Base-by-base conservation (phyloP, 805 yeast species). In the Isabelozyma pseudorhagii region DNA sequence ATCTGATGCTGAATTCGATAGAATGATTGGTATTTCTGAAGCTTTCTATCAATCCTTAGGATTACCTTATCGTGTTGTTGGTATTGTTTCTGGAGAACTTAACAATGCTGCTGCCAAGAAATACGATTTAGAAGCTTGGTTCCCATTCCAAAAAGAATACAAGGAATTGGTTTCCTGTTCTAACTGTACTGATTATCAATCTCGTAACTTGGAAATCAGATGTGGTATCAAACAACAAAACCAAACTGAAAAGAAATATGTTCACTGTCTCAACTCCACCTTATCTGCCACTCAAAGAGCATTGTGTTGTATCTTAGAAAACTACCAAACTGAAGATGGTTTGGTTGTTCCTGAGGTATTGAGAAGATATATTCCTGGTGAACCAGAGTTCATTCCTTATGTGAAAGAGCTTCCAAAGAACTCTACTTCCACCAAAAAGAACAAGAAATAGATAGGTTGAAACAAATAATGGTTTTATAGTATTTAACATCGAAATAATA, bases 81-180 rank as follows among this genome's bases (percentile, higher is more conserved):
- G 96, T 61, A 94, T 94, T 71, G 99, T 94, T 54, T 90, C 97
- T 52, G 99, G 98, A 63, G 99, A 93, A 78, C 84, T 94, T 69
- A 94, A 94, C 81, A 94, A 94, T 63, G 97, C 99, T 47, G 99
- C 99, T 54, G 98, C 99, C 58, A 94, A 94, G 81, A 94, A 94
- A 74, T 94, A 87, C 78, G 99, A 94, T 78, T 82, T 94, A 67
- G 99, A 94, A 80, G 99, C 99, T 46, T 94, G 99, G 99, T 94
- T 94, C 96, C 99, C 99, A 67, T 94, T 80, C 89, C 99, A 94
- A 80, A 82, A 91, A 71, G 99, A 94, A 76, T 94, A 89, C 79
- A 94, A 94, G 77, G 99, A 94, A 78, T 84, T 94, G 64, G 99
- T 94, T 49, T 90, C 97, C 15, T 93, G 98, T 79, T 93, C 98